Conservation (phyloP, 2,329 filamentous ascomycete genomes). For the Pseudopyricularia javanii region DNA sequence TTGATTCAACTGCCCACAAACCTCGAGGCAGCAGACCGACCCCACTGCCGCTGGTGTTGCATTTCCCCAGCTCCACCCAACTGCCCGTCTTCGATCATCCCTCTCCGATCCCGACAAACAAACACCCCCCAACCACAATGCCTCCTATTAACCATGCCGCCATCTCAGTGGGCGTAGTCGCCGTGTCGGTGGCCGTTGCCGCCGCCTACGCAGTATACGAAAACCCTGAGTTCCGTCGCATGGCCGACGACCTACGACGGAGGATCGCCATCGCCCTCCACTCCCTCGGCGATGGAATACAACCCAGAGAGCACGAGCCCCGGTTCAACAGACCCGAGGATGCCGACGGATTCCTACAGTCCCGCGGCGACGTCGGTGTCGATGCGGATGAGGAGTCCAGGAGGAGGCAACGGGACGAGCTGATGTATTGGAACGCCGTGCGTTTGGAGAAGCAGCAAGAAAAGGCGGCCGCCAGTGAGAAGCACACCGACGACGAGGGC, state of each 20-base stretch:
- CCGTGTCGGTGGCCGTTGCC: conserved; percentile 43
- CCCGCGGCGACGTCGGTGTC: conserved; percentile 34
- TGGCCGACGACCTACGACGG: conserved; percentile 47
- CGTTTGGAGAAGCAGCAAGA: conserved; percentile 34
- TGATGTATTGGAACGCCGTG: conserved; percentile 53
- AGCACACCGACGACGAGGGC: conserved; percentile 11
- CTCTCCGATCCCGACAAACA: not conserved
- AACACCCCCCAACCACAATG: conserved; percentile 21
- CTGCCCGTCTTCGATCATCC: not conserved
- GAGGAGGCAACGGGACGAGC: conserved; percentile 48
- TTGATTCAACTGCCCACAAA: not conserved
- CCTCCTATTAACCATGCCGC: conserved; percentile 42
- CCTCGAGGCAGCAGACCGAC: not conserved
- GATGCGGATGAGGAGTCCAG: conserved; percentile 52
- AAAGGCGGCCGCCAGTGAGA: conserved; percentile 10
- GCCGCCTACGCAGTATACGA: conserved; percentile 51
- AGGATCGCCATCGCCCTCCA: conserved; percentile 49
- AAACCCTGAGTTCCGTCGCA: conserved; percentile 48
- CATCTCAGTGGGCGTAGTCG: conserved; percentile 45
- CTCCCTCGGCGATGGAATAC: conserved; percentile 44
- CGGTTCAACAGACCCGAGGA: conserved; percentile 55
- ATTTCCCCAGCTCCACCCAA: not conserved
- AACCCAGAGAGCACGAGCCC: conserved; percentile 34
- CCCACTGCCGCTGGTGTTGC: not conserved
- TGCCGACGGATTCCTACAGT: conserved; percentile 49